Base-by-base conservation (phyloP, 176 grass and related monocot species). In the Paspalum notatum region DNA sequence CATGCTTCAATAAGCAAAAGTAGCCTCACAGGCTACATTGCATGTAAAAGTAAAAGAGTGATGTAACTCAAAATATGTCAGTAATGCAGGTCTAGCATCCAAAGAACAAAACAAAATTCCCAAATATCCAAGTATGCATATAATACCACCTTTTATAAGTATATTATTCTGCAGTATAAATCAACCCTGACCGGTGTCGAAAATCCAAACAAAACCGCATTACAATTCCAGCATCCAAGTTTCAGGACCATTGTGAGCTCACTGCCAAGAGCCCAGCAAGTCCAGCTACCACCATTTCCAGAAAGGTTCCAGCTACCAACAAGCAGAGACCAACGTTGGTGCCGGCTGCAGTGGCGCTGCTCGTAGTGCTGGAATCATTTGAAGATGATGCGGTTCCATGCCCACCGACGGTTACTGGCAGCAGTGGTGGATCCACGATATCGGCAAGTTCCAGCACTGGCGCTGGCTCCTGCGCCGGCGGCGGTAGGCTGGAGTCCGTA, bases 361-460 rank as follows among this genome's bases (percentile, higher is more conserved):
- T 70, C 21, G 12, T 70, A 26, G 67, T 70, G 67, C 21, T 48
- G 67, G 43, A 70, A 70, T 46, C 43, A 48, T 48, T 26, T 24
- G 43, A 70, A 54, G 40, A 52, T 62, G 27, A 3, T 83, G 66
- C 78, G 58, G 78, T 48, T 69, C 66, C 66, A 47, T 22, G 41
- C n/a, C 14, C 26, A 71, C 69, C 42, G 24, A 66, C 61, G 41
- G 58, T 20, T 7, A 98, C 92, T 5, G 79, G 81, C 1, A 92
- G 96, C 63, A 98, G 79, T 17, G 92, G 92, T 20, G 90, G 90
- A 41, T 98, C 96, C 9, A 88, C 43, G 21, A 98, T 65, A 40
- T 98, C 90, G 40, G 75, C 55, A 20, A 79, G 88, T 68, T 93
- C 78, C 2, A 98, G 82, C 71, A 91, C 61, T 20, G 92, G 88